These are phyloP conservation scores for Beauveria sp. DNA, from an alignment of 2,329 filamentous ascomycete genomes.

Conservation along the genomic window DNA sequence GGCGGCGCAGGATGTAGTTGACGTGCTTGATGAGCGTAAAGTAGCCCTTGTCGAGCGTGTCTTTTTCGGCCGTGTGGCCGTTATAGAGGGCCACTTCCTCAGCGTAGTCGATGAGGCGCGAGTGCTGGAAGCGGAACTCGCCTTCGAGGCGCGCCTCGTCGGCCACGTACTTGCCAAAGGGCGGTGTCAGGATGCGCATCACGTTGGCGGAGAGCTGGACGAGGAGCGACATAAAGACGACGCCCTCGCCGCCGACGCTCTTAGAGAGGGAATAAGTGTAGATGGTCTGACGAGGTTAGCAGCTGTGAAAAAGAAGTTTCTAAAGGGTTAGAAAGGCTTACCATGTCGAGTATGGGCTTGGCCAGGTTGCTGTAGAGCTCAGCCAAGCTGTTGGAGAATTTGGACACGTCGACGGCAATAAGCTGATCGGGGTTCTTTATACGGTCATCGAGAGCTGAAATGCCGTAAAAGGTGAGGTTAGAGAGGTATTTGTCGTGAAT, in stretches of 20 bases:
- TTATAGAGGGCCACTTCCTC: constrained; percentile 91
- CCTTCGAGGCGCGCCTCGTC: constrained; percentile 92
- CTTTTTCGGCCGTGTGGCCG: constrained; percentile 90
- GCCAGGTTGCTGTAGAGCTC: constrained; percentile 95
- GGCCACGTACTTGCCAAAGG: constrained; percentile 95
- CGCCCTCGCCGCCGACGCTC: constrained; percentile 90
- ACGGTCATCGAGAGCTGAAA: constrained; percentile 89
- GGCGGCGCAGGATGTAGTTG: constrained; percentile 82
- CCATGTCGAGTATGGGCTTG: constrained; percentile 90
- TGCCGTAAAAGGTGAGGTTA: constrained; percentile 96
- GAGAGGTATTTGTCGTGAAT: constrained; percentile 95
- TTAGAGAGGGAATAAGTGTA: constrained; percentile 93
- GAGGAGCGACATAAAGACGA: constrained; percentile 90
- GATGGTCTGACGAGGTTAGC: constrained; percentile 49
- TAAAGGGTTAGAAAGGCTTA: constrained; percentile 27
- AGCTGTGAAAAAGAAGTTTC: too few relatives aligned
- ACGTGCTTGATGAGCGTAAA: constrained; percentile 99
- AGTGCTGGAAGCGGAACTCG: constrained; percentile 94
- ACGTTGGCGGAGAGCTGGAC: constrained; percentile 88
- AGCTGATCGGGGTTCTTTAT: constrained; percentile 98
- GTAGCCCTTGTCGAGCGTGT: constrained; percentile 94
- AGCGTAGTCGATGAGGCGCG: constrained; percentile 87
- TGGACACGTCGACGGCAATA: constrained; percentile 91
- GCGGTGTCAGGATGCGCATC: constrained; percentile 90
- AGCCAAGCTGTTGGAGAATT: constrained; percentile 90